Base-by-base conservation (phyloP, 306 rosid genomes). In the Betula pendula region DNA sequence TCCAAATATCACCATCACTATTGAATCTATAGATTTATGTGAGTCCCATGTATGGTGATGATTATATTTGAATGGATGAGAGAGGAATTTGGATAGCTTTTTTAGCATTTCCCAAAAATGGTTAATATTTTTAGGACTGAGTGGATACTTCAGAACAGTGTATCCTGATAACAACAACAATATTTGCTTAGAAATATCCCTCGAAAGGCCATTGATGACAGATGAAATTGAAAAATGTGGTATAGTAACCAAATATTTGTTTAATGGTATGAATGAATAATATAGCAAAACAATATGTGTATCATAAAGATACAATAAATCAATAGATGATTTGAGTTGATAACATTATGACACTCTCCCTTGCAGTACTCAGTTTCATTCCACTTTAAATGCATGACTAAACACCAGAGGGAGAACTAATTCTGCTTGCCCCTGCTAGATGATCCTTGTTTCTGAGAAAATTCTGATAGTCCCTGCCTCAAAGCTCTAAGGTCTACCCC, bases 401-500 rank as follows among this genome's bases (percentile, higher is more conserved):
- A 1, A 16, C 38, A 43, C n/a, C 38, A 8, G 19, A 72, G 52
- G 71, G 44, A 59, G 31, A 51, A 12, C 47, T 6, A 29, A 43
- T 55, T 45, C 43, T 48, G 63, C 31, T 69, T 33, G 67, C 45
- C 29, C 16, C 72, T 60, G 60, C 75, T 55, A n/a, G 79, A 68
- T 35, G 76, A 75, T 48, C 80, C 76, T 2, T 17, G 60, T 25
- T 45, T 69, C 55, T 7, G 80, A 22, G 80, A 75, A 50, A 75
- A 80, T 69, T 69, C 59, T 6, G 59, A 69, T 71, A 80, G 52
- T 19, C 80, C 80, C 12, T 69, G 63, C 68, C 59, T 59, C 72
- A 80, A 75, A 60, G 76, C 73, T 16, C 63, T 72, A 75, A 80
- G 79, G 68, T 75, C 60, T 47, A 80, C 76, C 65, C 80, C 80